These are phyloP conservation scores for Mortierella sp. DNA, from an alignment of 371 early-diverging fungal genomes.

Conservation along the genomic window DNA sequence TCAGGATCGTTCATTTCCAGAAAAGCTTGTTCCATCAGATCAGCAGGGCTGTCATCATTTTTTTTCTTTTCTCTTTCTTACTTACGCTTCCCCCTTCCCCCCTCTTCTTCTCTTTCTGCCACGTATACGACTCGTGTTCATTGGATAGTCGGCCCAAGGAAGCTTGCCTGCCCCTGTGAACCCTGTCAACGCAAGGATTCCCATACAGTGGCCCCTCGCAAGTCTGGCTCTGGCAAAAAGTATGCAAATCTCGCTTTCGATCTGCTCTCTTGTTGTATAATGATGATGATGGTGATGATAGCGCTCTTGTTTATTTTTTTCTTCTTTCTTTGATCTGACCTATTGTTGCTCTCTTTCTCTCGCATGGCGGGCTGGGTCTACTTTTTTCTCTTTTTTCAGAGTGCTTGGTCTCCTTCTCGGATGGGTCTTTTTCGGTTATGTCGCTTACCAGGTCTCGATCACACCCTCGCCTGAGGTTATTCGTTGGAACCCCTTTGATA, in stretches of 20 bases:
- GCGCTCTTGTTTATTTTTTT: too few species aligned
- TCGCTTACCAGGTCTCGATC: constrained; percentile 77
- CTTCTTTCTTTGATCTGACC: background rate
- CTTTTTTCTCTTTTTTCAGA: constrained; percentile 40
- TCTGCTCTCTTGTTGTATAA: too few species aligned
- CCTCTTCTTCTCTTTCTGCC: background rate
- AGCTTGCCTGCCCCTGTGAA: constrained; percentile 44
- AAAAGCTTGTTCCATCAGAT: too few species aligned
- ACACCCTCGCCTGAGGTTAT: constrained; percentile 74
- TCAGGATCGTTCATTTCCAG: too few species aligned
- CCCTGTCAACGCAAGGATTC: constrained; percentile 35
- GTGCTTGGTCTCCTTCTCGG: constrained; percentile 68
- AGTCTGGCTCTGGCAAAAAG: constrained; percentile 37
- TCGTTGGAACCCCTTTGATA: constrained; percentile 93
- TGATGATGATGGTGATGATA: too few species aligned
- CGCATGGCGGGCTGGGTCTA: too few species aligned
- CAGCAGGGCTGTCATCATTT: too few species aligned
- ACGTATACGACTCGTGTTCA: too few species aligned
- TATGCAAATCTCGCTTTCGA: constrained; percentile 1
- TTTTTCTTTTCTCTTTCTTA: background rate
- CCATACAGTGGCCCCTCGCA: constrained; percentile 34
- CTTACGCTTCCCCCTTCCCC: too few species aligned
- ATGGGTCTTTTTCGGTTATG: constrained; percentile 82
- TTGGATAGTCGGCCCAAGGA: constrained; percentile 42
- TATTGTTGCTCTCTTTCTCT: too few species aligned